Evolutionary conservation across 1,139 yeast genomes (phyloP).

Genomic region (Wickerhamiella pararugosa): DNA sequence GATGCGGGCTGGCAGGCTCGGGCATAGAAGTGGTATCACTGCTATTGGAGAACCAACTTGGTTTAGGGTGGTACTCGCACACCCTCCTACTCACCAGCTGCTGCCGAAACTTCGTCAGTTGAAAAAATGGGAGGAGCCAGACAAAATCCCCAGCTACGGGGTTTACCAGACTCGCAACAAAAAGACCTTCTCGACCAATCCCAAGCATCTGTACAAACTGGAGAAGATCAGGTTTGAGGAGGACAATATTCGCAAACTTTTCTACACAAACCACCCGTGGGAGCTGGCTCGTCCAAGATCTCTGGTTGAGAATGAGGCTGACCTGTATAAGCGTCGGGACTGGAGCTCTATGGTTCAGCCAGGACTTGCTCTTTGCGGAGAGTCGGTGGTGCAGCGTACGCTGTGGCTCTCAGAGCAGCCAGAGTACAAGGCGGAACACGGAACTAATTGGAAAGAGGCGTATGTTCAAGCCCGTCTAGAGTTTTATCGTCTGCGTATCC

Average conservation of each 20-base stretch:
- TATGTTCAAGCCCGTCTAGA: constrained; percentile 80
- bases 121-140: constrained; percentile 2
- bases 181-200: constrained; percentile 14
- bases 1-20: constrained; percentile 38
- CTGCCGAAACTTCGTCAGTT: constrained; percentile 22
- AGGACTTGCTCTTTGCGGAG: constrained; percentile 72
- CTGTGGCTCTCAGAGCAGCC: constrained; percentile 41
- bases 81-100: constrained; percentile 61
- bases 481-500: constrained; percentile 72
- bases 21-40: constrained; percentile 3
- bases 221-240: constrained; percentile 55
- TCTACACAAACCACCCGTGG: constrained; percentile 95
- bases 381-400: constrained; percentile 86
- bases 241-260: constrained; percentile 66
- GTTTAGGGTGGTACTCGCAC: constrained; percentile 66
- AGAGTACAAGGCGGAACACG: constrained; percentile 20
- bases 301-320: constrained; percentile 58
- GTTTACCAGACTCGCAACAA: constrained; percentile 14
- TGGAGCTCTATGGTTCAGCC: constrained; percentile 72
- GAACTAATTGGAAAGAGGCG: constrained; percentile 40
- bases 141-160: constrained; percentile 7
- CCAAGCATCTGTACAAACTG: constrained; percentile 35
- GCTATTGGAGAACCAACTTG: constrained; percentile 57
- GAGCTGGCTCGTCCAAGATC: constrained; percentile 88
- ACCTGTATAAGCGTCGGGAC: constrained; percentile 36